Evolutionary conservation across 2,329 filamentous ascomycete genomes (phyloP).

Genomic region (Blastomyces gilchristii): DNA sequence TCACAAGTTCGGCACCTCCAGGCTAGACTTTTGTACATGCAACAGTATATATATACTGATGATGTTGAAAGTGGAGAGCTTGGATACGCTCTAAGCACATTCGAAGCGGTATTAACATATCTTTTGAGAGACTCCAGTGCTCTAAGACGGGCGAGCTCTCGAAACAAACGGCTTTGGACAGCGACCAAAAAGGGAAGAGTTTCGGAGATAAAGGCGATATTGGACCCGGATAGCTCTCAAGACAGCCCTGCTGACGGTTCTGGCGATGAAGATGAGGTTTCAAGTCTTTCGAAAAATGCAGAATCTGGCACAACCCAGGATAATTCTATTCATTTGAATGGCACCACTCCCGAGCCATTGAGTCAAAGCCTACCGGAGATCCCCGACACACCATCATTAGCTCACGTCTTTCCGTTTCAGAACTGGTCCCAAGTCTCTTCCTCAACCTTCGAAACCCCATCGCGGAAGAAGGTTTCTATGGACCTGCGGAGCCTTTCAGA

Average conservation of each 20-base stretch:
- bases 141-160: slow-evolving; percentile 70
- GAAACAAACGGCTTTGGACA: slow-evolving; percentile 82
- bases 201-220: slow-evolving; percentile 61
- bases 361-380: slow-evolving; percentile 12
- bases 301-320: slow-evolving; percentile 21
- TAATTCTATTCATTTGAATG: slow-evolving; percentile 18
- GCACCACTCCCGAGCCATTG: slow-evolving; percentile 17
- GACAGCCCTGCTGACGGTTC: slow-evolving; percentile 28
- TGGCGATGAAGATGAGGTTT: slow-evolving; percentile 28
- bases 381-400: slow-evolving; percentile 39
- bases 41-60: slow-evolving; percentile 94
- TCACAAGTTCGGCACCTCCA: slow-evolving; percentile 80
- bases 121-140: slow-evolving; percentile 71
- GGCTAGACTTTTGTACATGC: slow-evolving; percentile 84
- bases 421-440: slow-evolving; percentile 39
- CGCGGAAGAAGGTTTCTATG: slow-evolving; percentile 71
- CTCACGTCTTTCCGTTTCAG: slow-evolving; percentile 90
- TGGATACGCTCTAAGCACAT: slow-evolving; percentile 90
- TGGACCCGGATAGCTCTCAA: slow-evolving; percentile 57
- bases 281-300: slow-evolving; percentile 26
- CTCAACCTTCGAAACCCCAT: neutral
- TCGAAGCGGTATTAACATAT: slow-evolving; percentile 88
- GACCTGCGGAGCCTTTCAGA: slow-evolving; percentile 81
- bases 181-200: slow-evolving; percentile 69
- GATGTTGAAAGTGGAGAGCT: slow-evolving; percentile 94